These are phyloP conservation scores for Geotrichum histeridarum DNA, from an alignment of 1,139 yeast species.

Conservation along the genomic window DNA sequence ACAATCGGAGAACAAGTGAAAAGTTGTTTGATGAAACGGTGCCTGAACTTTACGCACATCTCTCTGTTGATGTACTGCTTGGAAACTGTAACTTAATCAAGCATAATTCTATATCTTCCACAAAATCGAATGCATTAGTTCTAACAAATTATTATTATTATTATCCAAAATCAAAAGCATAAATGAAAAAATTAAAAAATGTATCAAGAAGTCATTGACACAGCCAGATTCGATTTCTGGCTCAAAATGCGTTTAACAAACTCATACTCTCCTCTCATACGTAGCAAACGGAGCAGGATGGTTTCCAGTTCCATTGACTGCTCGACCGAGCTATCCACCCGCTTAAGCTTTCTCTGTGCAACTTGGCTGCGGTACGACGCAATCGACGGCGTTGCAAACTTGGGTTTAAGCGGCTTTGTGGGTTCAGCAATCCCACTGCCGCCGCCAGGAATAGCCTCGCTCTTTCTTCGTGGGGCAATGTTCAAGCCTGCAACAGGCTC, in stretches of 20 bases:
- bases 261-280: slow-evolving; percentile 42
- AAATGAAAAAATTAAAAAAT: background rate
- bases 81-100: too few species aligned
- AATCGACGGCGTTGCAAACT: background rate
- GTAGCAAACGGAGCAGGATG: slow-evolving; percentile 53
- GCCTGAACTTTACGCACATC: too few species aligned
- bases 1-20: too few species aligned
- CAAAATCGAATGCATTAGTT: background rate
- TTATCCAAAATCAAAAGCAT: background rate
- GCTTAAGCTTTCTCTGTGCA: background rate
- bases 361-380: background rate
- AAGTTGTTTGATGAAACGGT: too few species aligned
- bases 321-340: background rate
- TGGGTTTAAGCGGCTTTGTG: background rate
- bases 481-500: background rate
- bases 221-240: slow-evolving; percentile 32
- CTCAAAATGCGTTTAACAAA: slow-evolving; percentile 52
- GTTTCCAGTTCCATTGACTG: slow-evolving; percentile 9
- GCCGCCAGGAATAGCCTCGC: background rate
- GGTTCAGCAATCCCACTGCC: background rate
- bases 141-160: background rate
- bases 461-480: background rate
- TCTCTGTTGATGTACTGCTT: too few species aligned
- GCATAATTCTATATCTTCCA: too few species aligned
- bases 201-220: background rate